These are phyloP conservation scores for Chaetomiaceae sp. DNA, from an alignment of 2,329 filamentous ascomycete genomes.

Conservation along the genomic window DNA sequence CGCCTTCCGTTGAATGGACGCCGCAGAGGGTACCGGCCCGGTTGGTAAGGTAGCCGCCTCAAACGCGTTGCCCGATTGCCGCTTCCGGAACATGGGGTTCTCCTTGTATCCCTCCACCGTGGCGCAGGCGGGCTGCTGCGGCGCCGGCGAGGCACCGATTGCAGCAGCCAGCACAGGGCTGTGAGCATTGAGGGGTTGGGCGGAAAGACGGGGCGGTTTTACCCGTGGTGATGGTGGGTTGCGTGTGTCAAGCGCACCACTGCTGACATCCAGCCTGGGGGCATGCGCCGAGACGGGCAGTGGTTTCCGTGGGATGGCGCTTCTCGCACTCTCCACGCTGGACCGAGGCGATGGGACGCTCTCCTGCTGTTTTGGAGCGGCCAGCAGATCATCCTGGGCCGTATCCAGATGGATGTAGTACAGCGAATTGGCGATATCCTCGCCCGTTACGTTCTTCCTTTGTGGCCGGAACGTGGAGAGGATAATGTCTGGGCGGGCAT, in stretches of 20 bases:
- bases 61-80: not conserved
- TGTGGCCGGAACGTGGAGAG: conserved; percentile 86
- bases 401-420: conserved; percentile 84
- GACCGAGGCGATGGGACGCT: conserved; percentile 31
- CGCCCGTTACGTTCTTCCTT: conserved; percentile 77
- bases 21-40: not conserved
- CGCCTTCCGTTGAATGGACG: conserved; percentile 13
- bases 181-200: too few relatives aligned
- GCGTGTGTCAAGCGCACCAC: not conserved
- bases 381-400: conserved; percentile 46
- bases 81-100: conserved; percentile 16
- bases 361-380: conserved; percentile 26
- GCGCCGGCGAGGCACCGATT: too few relatives aligned
- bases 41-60: conserved; percentile 4
- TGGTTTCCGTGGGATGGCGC: conserved; percentile 47
- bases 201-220: not conserved
- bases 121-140: not conserved
- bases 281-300: conserved; percentile 33
- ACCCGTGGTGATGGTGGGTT: not conserved
- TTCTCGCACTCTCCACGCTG: conserved; percentile 39
- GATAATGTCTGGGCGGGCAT: conserved; percentile 63
- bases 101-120: conserved; percentile 14
- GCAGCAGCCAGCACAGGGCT: too few relatives aligned
- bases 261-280: conserved; percentile 5
- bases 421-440: conserved; percentile 79